Conservation (phyloP, 352 stramenopile genomes). For the Phytopythium litorale region DNA sequence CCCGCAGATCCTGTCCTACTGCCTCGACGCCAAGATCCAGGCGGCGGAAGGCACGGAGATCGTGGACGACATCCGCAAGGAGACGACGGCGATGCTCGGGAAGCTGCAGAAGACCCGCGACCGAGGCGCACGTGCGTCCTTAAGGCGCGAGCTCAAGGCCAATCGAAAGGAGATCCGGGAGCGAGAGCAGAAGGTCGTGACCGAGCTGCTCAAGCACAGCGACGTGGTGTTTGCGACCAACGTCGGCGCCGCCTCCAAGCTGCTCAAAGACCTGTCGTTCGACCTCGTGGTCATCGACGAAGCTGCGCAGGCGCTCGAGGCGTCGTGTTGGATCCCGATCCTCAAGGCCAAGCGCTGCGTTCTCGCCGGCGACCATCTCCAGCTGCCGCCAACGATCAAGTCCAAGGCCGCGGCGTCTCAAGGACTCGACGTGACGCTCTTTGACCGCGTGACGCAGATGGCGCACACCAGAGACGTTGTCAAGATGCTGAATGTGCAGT, state of each 20-base stretch:
- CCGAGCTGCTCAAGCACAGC: constrained; percentile 86
- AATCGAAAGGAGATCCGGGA: constrained; percentile 94
- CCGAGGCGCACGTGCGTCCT: constrained; percentile 36
- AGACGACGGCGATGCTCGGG: constrained; percentile 72
- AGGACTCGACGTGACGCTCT: constrained; percentile 92
- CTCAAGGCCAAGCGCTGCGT: constrained; percentile 89
- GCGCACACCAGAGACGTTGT: constrained; percentile 44
- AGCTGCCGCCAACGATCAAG: constrained; percentile 97
- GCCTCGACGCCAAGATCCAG: constrained; percentile 92
- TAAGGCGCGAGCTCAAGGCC: constrained; percentile 82
- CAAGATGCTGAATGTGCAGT: constrained; percentile 96
- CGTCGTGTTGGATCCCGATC: constrained; percentile 96
- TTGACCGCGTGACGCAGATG: constrained; percentile 92
- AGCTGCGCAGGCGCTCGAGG: constrained; percentile 96
- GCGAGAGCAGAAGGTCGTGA: constrained; percentile 93
- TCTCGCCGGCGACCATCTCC: constrained; percentile 93
- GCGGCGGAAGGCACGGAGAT: constrained; percentile 94
- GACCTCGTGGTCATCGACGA: constrained; percentile 97
- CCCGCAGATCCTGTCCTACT: constrained; percentile 89
- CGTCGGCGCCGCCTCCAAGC: constrained; percentile 89
- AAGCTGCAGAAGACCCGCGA: constrained; percentile 57
- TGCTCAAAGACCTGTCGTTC: constrained; percentile 91
- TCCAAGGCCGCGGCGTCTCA: constrained; percentile 65
- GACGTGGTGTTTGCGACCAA: constrained; percentile 97
- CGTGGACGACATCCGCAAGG: constrained; percentile 92